Evolutionary conservation across 2,329 filamentous ascomycete species (phyloP).

Genomic region (Amylocarpus encephaloides): DNA sequence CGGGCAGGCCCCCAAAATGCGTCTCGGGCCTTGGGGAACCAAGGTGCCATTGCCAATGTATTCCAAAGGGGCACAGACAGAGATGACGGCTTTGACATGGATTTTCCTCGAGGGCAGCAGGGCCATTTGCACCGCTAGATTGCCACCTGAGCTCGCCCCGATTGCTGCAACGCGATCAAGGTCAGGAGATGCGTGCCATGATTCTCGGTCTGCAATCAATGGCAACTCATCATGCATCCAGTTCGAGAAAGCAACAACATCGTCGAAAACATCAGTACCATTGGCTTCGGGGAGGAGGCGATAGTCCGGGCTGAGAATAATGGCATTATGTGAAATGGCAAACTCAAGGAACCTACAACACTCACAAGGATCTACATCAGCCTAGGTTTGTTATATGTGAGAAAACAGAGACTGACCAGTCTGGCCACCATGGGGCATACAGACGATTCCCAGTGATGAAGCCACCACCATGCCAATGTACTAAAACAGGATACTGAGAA

Average conservation of each 20-base stretch:
- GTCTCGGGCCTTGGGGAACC: neutral
- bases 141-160: neutral
- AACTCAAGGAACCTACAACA: neutral
- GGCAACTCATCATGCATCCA: slow-evolving; percentile 34
- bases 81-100: slow-evolving; percentile 1
- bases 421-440: slow-evolving; percentile 22
- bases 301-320: slow-evolving; percentile 37
- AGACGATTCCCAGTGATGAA: slow-evolving; percentile 6
- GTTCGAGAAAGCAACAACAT: slow-evolving; percentile 41
- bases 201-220: neutral
- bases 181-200: neutral
- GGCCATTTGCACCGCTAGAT: neutral
- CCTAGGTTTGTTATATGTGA: neutral
- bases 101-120: neutral
- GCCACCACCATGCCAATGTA: slow-evolving; percentile 7
- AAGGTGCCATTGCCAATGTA: neutral
- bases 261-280: slow-evolving; percentile 39
- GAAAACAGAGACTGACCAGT: slow-evolving; percentile 37
- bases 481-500: slow-evolving; percentile 4
- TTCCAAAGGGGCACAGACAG: neutral
- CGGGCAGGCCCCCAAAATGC: neutral
- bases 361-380: neutral
- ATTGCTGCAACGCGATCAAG: neutral
- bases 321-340: neutral
- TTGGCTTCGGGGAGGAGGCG: slow-evolving; percentile 43